Evolutionary conservation across 306 rosid genomes (phyloP).

Genomic region (Pterocarpus santalinus): DNA sequence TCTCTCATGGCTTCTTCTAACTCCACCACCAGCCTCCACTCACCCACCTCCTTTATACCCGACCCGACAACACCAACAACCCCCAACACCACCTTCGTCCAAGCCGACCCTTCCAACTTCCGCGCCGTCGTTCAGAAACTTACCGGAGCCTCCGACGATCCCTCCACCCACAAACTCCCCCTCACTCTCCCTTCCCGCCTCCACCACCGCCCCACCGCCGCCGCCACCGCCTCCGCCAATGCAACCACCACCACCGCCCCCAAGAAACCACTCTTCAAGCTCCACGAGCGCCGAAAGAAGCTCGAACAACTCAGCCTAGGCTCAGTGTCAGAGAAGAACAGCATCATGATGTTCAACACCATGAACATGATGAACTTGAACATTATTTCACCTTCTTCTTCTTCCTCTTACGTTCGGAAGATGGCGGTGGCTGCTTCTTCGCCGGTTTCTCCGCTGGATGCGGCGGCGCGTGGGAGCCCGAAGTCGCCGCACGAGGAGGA

Average conservation of each 20-base stretch:
- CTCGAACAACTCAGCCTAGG: conserved; percentile 30
- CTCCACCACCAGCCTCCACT: conserved; percentile 41
- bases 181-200: conserved; percentile 63
- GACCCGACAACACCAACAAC: conserved; percentile 53
- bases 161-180: conserved; percentile 70
- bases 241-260: conserved; percentile 48
- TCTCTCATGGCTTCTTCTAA: conserved; percentile 42
- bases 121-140: conserved; percentile 82
- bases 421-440: conserved; percentile 52
- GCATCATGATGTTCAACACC: not conserved
- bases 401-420: conserved; percentile 29
- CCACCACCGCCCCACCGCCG: conserved; percentile 46
- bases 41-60: conserved; percentile 54
- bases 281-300: conserved; percentile 90
- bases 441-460: conserved; percentile 84
- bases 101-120: conserved; percentile 85
- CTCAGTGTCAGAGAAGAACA: not conserved
- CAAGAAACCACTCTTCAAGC: conserved; percentile 68
- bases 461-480: conserved; percentile 74
- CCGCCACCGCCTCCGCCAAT: conserved; percentile 27
- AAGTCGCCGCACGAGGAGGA: conserved; percentile 68
- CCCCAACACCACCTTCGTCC: conserved; percentile 85
- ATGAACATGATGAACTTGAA: not conserved
- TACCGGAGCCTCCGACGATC: conserved; percentile 84
- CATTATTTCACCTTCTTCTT: conserved; percentile 35